Evolutionary conservation across 1,284 basidiomycete species (phyloP).

Genomic region (Sanghuangporus weigelae): DNA sequence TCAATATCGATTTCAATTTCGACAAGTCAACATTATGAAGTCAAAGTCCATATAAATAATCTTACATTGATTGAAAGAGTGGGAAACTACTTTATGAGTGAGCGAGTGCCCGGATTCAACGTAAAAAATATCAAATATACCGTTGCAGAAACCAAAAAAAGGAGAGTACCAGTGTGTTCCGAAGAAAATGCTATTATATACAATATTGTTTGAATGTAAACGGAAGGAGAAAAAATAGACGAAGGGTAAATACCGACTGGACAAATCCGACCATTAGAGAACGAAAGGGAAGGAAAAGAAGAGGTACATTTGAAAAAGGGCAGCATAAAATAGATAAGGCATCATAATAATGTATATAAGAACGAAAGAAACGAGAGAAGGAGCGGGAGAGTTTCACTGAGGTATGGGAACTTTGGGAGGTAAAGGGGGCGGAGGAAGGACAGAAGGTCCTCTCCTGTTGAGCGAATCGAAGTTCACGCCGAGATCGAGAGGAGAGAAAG

Average conservation of each 20-base stretch:
- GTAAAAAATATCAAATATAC: neutral
- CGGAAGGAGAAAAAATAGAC: neutral
- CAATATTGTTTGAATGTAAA: neutral
- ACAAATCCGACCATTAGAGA: neutral
- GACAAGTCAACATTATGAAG: no score
- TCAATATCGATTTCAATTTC: no score
- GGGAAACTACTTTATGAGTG: neutral
- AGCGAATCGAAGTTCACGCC: slow-evolving; percentile 17
- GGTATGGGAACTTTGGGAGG: slow-evolving; percentile 24
- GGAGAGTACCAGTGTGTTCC: neutral
- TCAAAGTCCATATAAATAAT: no score
- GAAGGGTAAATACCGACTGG: neutral
- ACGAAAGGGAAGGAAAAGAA: neutral
- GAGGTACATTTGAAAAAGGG: neutral
- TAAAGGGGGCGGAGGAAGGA: slow-evolving; percentile 18
- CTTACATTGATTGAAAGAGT: neutral
- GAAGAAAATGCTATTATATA: neutral
- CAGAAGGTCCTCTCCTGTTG: slow-evolving; percentile 11
- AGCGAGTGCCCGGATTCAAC: neutral
- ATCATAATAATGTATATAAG: neutral
- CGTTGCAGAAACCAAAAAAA: neutral
- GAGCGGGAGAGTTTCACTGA: neutral
- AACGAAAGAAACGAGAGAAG: neutral
- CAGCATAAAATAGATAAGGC: neutral
- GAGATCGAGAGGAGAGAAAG: slow-evolving; percentile 25